These are phyloP conservation scores for Opeltia flavorubescens DNA, from an alignment of 495 filamentous ascomycete species.

Conservation along the genomic window DNA sequence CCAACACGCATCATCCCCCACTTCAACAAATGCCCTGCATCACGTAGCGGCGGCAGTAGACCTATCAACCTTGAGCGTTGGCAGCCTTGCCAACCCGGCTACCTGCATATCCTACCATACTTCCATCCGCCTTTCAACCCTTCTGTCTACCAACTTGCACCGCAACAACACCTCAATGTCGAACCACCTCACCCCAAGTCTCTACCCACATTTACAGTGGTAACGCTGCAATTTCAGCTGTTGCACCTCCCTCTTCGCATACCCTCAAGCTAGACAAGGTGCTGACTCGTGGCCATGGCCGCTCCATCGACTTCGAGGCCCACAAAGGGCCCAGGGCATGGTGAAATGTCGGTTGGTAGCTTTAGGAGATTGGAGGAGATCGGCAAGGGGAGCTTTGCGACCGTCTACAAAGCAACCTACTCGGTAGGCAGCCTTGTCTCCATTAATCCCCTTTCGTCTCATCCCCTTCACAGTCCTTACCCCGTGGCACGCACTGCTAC, in stretches of 20 bases:
- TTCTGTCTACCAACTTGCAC: constrained; percentile 4
- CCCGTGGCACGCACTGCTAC: neutral
- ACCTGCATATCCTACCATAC: neutral
- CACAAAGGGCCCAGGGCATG: constrained; percentile 26
- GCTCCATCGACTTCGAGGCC: constrained; percentile 30
- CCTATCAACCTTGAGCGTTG: neutral
- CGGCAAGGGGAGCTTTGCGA: constrained; percentile 90
- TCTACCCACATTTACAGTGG: constrained; percentile 33
- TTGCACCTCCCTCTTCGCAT: neutral
- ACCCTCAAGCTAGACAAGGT: constrained; percentile 1
- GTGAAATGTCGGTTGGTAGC: constrained; percentile 56
- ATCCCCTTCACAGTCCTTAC: neutral
- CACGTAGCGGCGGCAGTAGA: constrained; percentile 1
- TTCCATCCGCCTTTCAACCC: neutral
- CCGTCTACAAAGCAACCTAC: constrained; percentile 76
- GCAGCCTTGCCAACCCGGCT: neutral
- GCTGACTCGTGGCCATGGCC: constrained; percentile 23
- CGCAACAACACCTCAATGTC: constrained; percentile 24
- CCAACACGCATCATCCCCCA: constrained; percentile 2
- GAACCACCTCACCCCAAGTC: constrained; percentile 28
- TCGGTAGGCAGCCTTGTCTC: constrained; percentile 42
- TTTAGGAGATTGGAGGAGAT: constrained; percentile 75
- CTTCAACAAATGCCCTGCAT: neutral
- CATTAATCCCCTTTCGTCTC: neutral
- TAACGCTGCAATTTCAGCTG: constrained; percentile 14